phyloP scores from a whole-genome alignment of 2,329 filamentous ascomycete genomes.

The Aureobasidium mangrovei region DNA sequence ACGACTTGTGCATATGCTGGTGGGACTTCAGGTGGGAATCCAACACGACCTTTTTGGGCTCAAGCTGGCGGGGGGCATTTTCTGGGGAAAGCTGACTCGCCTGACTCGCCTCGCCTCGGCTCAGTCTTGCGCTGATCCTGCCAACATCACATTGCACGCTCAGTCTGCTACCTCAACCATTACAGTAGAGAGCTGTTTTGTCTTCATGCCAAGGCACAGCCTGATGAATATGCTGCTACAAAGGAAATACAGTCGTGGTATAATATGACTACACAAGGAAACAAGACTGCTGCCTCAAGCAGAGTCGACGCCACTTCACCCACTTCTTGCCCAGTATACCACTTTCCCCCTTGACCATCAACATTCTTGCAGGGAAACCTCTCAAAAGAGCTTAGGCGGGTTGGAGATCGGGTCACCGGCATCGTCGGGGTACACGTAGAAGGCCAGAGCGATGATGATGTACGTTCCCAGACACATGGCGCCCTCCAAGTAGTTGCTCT shows the following conservation, averaged over 20 bases:
- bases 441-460: conserved; percentile 51
- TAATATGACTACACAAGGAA: background rate
- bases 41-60: background rate
- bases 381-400: conserved; percentile 10
- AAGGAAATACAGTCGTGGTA: background rate
- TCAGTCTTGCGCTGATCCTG: too few species aligned
- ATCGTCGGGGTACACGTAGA: conserved; percentile 52
- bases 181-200: too few species aligned
- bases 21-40: conserved; percentile 7
- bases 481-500: conserved; percentile 81
- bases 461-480: conserved; percentile 50
- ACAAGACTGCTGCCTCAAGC: background rate
- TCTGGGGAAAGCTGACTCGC: conserved; percentile 7
- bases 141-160: too few species aligned
- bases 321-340: background rate
- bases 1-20: conserved; percentile 1
- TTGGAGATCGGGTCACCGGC: conserved; percentile 23
- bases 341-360: too few species aligned
- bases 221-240: background rate
- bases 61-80: background rate
- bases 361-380: background rate
- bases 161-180: too few species aligned
- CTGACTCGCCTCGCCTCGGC: too few species aligned
- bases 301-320: background rate
- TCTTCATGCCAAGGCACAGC: background rate